Evolutionary conservation across 257 asterid genomes (phyloP), one percentile per base, ranked within the genome.

Genomic region (Nicotiana tabacum): DNA sequence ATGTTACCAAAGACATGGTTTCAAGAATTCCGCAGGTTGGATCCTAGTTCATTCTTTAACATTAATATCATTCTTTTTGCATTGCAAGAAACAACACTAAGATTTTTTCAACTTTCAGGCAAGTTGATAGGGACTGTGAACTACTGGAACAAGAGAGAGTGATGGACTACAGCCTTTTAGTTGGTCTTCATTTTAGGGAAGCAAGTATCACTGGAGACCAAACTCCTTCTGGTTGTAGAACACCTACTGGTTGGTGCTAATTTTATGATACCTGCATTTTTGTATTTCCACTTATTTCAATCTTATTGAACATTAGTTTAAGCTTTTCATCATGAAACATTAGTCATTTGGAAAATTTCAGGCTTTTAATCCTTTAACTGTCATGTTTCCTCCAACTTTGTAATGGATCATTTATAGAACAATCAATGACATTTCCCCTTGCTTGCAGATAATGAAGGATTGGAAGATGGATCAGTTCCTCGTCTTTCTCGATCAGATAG

Each of bases 71-170:
- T 55, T 55, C 21, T 55, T 15, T 55, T 55, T 16, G 21, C 17
- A 55, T 55, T 65, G n/a, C 10, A 0, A 16, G 39, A 35, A 30
- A 13, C 11, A 66, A 30, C 33, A 15, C 7, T 66, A 12, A 46
- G 21, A 24, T 24, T 1, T 70, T 21, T 12, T 72, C n/a, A 72
- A 72, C 48, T 13, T 77, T 62, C 83, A 83, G 85, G 70, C 85
- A 83, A 77, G 82, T 83, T 43, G 85, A 83, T 74, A 83, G 61
- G 82, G 85, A 83, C 33, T 83, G 85, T 65, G 82, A 83, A 24
- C 32, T 83, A 30, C 72, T 83, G 4, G 78, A 77, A 72, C 83
- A 83, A 57, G 85, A 83, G 78, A 83, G 85, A 77, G 80, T 83
- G 6, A 83, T 83, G 79, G 79, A 72, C 61, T 72, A 72, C 39